Conservation (phyloP, 805 yeast genomes). For the Myxozyma kluyveri region DNA sequence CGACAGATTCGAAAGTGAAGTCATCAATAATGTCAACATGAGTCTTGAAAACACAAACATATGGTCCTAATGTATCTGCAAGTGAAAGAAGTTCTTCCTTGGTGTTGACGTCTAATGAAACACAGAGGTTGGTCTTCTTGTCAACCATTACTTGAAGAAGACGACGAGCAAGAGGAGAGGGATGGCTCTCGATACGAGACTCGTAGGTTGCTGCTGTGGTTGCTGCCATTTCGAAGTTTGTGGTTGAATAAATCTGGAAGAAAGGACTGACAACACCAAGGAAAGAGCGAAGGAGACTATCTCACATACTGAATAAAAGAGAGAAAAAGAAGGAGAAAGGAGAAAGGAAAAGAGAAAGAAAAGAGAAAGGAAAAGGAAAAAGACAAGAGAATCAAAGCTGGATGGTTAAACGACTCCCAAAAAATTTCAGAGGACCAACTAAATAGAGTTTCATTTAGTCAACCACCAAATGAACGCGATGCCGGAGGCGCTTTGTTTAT, state of each 20-base stretch:
- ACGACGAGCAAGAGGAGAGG: conserved; percentile 75
- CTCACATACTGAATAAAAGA: too few relatives aligned
- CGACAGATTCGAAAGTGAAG: conserved; percentile 75
- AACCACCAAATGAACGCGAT: too few relatives aligned
- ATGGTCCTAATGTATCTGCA: conserved; percentile 83
- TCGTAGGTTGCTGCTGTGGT: conserved; percentile 46
- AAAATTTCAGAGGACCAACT: too few relatives aligned
- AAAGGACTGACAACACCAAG: not conserved
- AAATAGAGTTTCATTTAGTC: too few relatives aligned
- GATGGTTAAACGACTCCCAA: too few relatives aligned
- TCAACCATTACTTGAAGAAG: conserved; percentile 69
- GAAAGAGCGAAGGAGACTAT: not conserved
- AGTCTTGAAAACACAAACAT: conserved; percentile 86
- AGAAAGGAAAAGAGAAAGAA: not conserved
- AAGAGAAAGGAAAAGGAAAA: not conserved
- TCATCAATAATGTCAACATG: conserved; percentile 93
- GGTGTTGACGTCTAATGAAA: conserved; percentile 84
- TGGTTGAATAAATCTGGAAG: not conserved
- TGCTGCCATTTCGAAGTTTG: conserved; percentile 13
- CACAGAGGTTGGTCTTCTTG: conserved; percentile 87
- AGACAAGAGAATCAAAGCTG: not conserved
- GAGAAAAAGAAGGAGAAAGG: not conserved
- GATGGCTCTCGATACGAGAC: conserved; percentile 66
- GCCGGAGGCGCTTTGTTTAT: too few relatives aligned
- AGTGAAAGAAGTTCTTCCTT: conserved; percentile 71